phyloP scores from a whole-genome alignment of 2,329 filamentous ascomycete species.

The Stylonectria norvegica region DNA sequence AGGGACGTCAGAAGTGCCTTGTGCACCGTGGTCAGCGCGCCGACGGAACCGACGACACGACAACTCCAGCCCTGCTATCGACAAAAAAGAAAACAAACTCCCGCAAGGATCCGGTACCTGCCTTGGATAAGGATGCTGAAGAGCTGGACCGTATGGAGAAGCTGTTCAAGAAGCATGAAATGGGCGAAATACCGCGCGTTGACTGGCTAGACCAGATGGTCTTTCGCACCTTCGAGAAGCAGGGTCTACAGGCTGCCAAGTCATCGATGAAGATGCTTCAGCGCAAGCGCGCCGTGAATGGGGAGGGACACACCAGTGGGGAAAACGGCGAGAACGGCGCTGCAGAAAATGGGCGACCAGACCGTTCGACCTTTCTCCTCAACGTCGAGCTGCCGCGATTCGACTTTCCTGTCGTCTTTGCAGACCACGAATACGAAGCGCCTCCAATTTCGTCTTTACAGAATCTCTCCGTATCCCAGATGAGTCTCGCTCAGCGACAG shows the following conservation, averaged over 20 bases:
- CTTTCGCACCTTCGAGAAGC: constrained; percentile 83
- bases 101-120: constrained; percentile 46
- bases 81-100: constrained; percentile 52
- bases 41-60: constrained; percentile 77
- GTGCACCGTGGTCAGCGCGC: constrained; percentile 78
- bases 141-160: constrained; percentile 88
- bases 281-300: constrained; percentile 41
- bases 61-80: constrained; percentile 67
- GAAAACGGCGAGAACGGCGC: constrained; percentile 30
- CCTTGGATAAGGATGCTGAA: constrained; percentile 67
- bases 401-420: constrained; percentile 93
- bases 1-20: constrained; percentile 87
- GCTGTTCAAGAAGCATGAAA: constrained; percentile 95
- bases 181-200: constrained; percentile 89
- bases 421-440: constrained; percentile 86
- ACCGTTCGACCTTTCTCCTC: constrained; percentile 66
- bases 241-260: constrained; percentile 61
- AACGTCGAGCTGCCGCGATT: constrained; percentile 92
- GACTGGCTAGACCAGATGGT: constrained; percentile 96
- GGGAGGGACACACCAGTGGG: constrained; percentile 31
- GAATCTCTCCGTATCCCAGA: constrained; percentile 54
- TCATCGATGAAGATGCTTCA: constrained; percentile 59
- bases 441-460: constrained; percentile 77
- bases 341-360: constrained; percentile 43
- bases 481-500: constrained; percentile 71